These are phyloP conservation scores for Coemansia asiatica DNA, from an alignment of 192 early-diverging fungal genomes.

Conservation along the genomic window DNA sequence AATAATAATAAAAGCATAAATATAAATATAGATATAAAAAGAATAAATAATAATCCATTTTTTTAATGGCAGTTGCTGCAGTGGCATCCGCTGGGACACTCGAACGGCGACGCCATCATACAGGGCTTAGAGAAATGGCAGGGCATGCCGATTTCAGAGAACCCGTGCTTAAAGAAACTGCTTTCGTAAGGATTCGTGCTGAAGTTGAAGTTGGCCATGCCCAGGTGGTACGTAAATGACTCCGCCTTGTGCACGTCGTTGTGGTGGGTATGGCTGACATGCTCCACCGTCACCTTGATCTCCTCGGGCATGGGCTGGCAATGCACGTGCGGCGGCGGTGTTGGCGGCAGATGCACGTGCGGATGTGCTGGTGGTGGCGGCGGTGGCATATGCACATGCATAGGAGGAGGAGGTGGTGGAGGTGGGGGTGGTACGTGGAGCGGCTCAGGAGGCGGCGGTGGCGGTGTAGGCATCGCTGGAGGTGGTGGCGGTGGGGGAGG, in stretches of 20 bases:
- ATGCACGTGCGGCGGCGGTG: neutral
- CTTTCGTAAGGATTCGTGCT: slow-evolving; percentile 41
- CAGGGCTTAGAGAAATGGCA: slow-evolving; percentile 32
- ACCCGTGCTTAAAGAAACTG: slow-evolving; percentile 48
- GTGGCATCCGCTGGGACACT: slow-evolving; percentile 9
- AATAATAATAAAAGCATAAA: neutral
- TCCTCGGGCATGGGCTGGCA: neutral
- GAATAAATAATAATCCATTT: neutral
- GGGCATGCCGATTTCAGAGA: slow-evolving; percentile 44
- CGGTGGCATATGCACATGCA: slow-evolving; percentile 4
- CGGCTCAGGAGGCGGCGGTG: neutral
- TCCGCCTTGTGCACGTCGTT: slow-evolving; percentile 16
- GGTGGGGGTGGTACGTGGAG: neutral
- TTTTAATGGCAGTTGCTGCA: slow-evolving; percentile 10
- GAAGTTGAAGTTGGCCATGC: slow-evolving; percentile 41
- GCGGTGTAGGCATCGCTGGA: too few relatives aligned
- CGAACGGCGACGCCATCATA: slow-evolving; percentile 45
- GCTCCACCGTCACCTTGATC: slow-evolving; percentile 3
- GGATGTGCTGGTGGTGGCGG: neutral
- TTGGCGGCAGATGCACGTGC: neutral
- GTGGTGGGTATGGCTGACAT: slow-evolving; percentile 1
- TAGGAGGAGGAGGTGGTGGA: neutral
- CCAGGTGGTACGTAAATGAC: slow-evolving; percentile 33
- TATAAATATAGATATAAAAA: too few relatives aligned
- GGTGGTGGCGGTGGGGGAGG: neutral